Base-by-base conservation (phyloP, 2,329 filamentous ascomycete species). In the Hymenoscyphus salicellus region DNA sequence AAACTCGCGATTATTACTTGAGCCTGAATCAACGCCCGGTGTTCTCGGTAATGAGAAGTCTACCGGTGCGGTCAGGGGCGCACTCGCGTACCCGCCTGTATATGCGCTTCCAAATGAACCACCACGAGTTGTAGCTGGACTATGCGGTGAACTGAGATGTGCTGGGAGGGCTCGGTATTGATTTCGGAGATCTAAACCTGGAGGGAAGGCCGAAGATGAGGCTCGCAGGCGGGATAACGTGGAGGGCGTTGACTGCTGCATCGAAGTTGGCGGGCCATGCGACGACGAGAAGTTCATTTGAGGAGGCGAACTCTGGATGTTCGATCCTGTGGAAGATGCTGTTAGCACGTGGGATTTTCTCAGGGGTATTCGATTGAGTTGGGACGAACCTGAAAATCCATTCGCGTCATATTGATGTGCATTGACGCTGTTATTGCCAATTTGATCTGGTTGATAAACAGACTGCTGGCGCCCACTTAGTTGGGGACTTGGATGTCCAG, bases 51-150 rank as follows among this genome's bases (percentile, higher is more conserved):
- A 74, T 2, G 81, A 78, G 68, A 83, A 84, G 61, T 85, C 83
- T 66, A 83, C 78, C 0, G 83, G 83, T 1, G 83, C 82, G 3
- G 82, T 81, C 16, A 86, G 76, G 0, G 84, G 83, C 5, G 83
- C 82, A 5, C 83, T 82, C 1, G 83, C 79, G 69, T 83, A 85
- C 68, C 81, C 82, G 3, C 79, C 78, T 3, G 84, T 79, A 32
- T 81, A 80, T 52, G 76, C 73, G 36, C 76, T 76, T 7, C 79
- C 67, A 58, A 80, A 79, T 6, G 80, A 78, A 30, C 77, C 70
- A 20, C 69, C 71, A 30, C 71, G 66, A 32, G 72, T 65, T 30
- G 74, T 72, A 14, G 69, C 36, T 10, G 67, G 58, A 20, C 65
- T 64, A 55, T 69, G 69, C 30, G 66, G 55, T 26, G 70, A 67